Percentiles rank a stretch among this genome's conserved stretches.
Evolutionary conservation across 306 rosid species (phyloP).

Genomic region (Dryas octopetala): DNA sequence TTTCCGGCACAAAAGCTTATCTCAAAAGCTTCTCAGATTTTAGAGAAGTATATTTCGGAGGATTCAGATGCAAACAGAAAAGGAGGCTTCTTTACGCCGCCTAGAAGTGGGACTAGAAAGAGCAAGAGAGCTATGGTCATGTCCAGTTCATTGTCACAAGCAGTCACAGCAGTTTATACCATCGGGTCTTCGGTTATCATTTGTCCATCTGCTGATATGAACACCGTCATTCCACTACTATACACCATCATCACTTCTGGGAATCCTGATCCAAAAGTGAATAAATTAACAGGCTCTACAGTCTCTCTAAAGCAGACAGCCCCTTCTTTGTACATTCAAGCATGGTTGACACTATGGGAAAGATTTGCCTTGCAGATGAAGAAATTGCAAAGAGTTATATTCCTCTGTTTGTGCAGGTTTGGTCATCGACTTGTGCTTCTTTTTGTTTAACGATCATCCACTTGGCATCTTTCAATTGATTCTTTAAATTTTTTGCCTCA

Average conservation of each 20-base stretch:
- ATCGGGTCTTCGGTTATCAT: conserved; percentile 76
- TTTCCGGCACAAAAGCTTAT: too few species aligned
- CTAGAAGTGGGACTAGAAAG: conserved; percentile 53
- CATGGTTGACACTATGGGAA: conserved; percentile 86
- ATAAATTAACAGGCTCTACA: conserved; percentile 47
- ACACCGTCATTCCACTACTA: conserved; percentile 52
- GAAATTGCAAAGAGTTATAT: conserved; percentile 83
- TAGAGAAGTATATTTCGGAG: conserved; percentile 59
- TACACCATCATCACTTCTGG: conserved; percentile 81
- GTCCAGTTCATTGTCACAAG: conserved; percentile 54
- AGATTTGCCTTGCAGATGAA: conserved; percentile 90
- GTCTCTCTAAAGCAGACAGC: conserved; percentile 55
- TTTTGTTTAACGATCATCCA: not conserved
- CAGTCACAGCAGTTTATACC: conserved; percentile 73
- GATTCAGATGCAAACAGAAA: conserved; percentile 36
- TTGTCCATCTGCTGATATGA: conserved; percentile 68
- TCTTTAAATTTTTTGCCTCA: conserved; percentile 15
- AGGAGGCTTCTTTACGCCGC: conserved; percentile 57
- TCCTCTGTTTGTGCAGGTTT: conserved; percentile 87
- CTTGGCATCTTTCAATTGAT: conserved; percentile 12
- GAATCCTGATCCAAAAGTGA: conserved; percentile 59
- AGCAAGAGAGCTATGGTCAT: conserved; percentile 45
- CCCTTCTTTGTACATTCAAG: conserved; percentile 79
- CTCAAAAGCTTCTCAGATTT: conserved; percentile 50
- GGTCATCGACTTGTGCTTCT: conserved; percentile 15